Percentiles rank a stretch among this genome's conserved stretches.
Evolutionary conservation across 2,329 filamentous ascomycete genomes (phyloP).

Genomic region (Colletotrichum limetticola): DNA sequence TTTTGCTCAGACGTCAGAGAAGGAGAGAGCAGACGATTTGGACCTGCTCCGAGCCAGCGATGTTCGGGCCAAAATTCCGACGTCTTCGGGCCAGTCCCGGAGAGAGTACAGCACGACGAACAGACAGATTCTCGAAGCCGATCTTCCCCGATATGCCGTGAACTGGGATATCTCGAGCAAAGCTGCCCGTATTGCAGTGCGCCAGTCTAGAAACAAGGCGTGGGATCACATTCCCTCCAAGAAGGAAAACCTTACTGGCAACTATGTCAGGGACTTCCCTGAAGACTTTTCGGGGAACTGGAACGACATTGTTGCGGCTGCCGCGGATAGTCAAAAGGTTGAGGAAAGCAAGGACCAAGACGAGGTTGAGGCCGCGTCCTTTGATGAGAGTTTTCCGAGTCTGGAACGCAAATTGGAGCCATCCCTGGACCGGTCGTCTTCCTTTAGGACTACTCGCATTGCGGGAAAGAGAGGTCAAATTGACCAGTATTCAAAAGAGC

Average conservation of each 20-base stretch:
- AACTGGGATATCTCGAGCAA: slow-evolving; percentile 33
- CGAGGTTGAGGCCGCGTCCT: slow-evolving; percentile 48
- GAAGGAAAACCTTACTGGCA: slow-evolving; percentile 52
- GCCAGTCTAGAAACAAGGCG: slow-evolving; percentile 34
- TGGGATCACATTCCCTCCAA: slow-evolving; percentile 13
- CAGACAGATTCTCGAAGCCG: slow-evolving; percentile 27
- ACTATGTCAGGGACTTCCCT: slow-evolving; percentile 62
- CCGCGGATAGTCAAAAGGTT: slow-evolving; percentile 16
- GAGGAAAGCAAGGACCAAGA: slow-evolving; percentile 37
- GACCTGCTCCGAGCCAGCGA: slow-evolving; percentile 39
- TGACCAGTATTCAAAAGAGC: slow-evolving; percentile 55
- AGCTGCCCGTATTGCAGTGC: slow-evolving; percentile 25
- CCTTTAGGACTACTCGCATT: slow-evolving; percentile 7
- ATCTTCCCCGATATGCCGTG: slow-evolving; percentile 24
- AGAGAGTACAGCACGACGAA: slow-evolving; percentile 30
- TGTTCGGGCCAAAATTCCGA: slow-evolving; percentile 35
- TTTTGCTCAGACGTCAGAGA: slow-evolving; percentile 22
- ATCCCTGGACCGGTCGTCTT: slow-evolving; percentile 41
- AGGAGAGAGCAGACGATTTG: slow-evolving; percentile 38
- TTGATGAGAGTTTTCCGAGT: slow-evolving; percentile 54
- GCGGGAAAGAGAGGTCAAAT: slow-evolving; percentile 37
- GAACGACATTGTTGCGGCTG: slow-evolving; percentile 41
- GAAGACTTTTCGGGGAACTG: slow-evolving; percentile 60
- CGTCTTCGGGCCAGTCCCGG: slow-evolving; percentile 26
- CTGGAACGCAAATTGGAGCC: slow-evolving; percentile 47